A percentile compares a stretch with the other conserved stretches of the same genome.
These are phyloP conservation scores for Sicyos baderoa DNA, from an alignment of 306 rosid species.

Conservation along the genomic window DNA sequence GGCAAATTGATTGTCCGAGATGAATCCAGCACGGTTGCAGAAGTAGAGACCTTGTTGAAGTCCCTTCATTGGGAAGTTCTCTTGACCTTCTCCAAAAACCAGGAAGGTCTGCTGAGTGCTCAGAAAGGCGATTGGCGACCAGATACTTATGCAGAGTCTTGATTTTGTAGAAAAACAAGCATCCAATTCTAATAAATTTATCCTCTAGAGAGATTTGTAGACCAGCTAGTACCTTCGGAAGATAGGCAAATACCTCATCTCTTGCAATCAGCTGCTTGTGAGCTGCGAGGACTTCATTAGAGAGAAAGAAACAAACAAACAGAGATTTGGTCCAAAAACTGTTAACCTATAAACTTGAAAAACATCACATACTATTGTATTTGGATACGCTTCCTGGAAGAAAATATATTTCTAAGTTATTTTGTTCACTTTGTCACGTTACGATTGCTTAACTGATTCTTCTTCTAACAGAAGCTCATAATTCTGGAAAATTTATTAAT, in stretches of 20 bases:
- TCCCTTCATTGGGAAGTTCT: conserved; percentile 81
- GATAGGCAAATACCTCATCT: conserved; percentile 6
- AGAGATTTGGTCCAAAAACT: neutral
- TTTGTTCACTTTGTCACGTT: neutral
- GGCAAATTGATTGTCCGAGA: conserved; percentile 71
- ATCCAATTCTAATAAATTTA: conserved; percentile 20
- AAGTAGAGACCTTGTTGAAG: conserved; percentile 62
- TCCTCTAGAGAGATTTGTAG: conserved; percentile 16
- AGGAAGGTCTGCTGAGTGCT: conserved; percentile 71
- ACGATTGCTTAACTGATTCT: neutral
- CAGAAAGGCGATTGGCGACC: conserved; percentile 84
- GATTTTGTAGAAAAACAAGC: conserved; percentile 22
- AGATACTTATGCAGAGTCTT: conserved; percentile 29
- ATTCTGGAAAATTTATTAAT: neutral
- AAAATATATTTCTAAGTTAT: too few species aligned
- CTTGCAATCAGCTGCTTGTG: conserved; percentile 5
- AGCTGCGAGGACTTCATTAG: neutral
- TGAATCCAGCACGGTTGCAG: conserved; percentile 50
- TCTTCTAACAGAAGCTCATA: neutral
- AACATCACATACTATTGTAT: neutral
- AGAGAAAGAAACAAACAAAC: neutral
- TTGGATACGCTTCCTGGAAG: neutral
- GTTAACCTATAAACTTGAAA: conserved; percentile 6
- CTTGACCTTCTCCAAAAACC: conserved; percentile 44
- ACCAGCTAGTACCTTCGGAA: conserved; percentile 12